phyloP scores from a whole-genome alignment of 441 rosid species.

The Aleurites moluccanus region DNA sequence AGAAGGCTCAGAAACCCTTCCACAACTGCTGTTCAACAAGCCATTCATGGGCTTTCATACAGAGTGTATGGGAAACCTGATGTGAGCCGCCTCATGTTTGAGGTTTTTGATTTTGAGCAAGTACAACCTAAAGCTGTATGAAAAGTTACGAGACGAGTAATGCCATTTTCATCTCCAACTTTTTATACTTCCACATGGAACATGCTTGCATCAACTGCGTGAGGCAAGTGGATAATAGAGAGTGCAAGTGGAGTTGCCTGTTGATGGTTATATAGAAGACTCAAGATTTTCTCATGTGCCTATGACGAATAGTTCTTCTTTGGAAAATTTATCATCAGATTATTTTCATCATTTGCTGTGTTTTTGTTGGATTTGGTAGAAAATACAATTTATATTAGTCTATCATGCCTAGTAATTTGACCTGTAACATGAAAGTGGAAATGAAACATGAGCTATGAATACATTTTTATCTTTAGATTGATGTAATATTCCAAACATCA shows the following conservation, averaged over 20 bases:
- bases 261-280: not conserved
- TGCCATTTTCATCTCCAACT: not conserved
- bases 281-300: not conserved
- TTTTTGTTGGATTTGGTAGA: too few relatives aligned
- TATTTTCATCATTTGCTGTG: not conserved
- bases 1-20: slow-evolving; percentile 78
- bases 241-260: not conserved
- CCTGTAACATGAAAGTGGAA: too few relatives aligned
- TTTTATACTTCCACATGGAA: too few relatives aligned
- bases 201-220: not conserved
- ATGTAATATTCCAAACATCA: too few relatives aligned
- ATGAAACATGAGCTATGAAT: too few relatives aligned
- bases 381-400: too few relatives aligned
- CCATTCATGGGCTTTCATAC: slow-evolving; percentile 83
- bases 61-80: slow-evolving; percentile 80
- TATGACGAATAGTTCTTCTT: not conserved
- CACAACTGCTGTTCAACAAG: slow-evolving; percentile 82
- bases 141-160: slow-evolving; percentile 17
- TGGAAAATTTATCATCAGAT: not conserved
- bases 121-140: slow-evolving; percentile 79
- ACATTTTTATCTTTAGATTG: too few relatives aligned
- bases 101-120: slow-evolving; percentile 94
- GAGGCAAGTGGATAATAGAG: not conserved
- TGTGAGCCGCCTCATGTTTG: slow-evolving; percentile 88
- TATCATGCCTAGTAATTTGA: too few relatives aligned